Conservation (phyloP, 345 rosid genomes). For the Balakata baccata region DNA sequence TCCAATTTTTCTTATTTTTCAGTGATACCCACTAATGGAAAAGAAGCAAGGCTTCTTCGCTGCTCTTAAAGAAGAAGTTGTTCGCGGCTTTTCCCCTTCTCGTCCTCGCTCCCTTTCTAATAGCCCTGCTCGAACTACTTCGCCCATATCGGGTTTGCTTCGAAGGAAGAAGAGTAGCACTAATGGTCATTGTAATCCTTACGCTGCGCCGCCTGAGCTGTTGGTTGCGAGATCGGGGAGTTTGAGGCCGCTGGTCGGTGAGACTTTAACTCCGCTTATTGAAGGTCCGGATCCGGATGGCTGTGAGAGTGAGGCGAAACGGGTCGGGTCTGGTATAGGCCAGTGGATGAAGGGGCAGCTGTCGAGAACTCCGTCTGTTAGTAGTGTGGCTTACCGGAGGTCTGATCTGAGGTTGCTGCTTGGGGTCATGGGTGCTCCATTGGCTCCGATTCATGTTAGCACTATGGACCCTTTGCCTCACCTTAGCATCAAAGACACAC, state of each 20-base stretch:
- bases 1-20: background rate
- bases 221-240: constrained; percentile 71
- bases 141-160: constrained; percentile 47
- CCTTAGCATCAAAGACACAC: constrained; percentile 52
- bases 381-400: constrained; percentile 35
- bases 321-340: constrained; percentile 59
- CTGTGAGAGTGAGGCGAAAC: constrained; percentile 47
- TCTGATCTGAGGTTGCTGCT: constrained; percentile 47
- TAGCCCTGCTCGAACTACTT: constrained; percentile 55
- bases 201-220: constrained; percentile 44
- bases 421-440: constrained; percentile 47
- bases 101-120: constrained; percentile 77
- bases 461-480: constrained; percentile 48
- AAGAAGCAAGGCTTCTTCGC: constrained; percentile 87
- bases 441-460: constrained; percentile 48
- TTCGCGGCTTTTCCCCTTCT: constrained; percentile 81
- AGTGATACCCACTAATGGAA: constrained; percentile 48
- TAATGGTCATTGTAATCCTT: constrained; percentile 20
- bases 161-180: constrained; percentile 44
- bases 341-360: constrained; percentile 45
- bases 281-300: constrained; percentile 96
- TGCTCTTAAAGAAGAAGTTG: constrained; percentile 73
- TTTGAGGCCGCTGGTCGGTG: constrained; percentile 55
- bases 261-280: constrained; percentile 61
- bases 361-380: constrained; percentile 24